Evolutionary conservation across 2,329 filamentous ascomycete species (phyloP), one percentile per base, ranked within the genome.

Genomic region (Xylariaceae sp.): DNA sequence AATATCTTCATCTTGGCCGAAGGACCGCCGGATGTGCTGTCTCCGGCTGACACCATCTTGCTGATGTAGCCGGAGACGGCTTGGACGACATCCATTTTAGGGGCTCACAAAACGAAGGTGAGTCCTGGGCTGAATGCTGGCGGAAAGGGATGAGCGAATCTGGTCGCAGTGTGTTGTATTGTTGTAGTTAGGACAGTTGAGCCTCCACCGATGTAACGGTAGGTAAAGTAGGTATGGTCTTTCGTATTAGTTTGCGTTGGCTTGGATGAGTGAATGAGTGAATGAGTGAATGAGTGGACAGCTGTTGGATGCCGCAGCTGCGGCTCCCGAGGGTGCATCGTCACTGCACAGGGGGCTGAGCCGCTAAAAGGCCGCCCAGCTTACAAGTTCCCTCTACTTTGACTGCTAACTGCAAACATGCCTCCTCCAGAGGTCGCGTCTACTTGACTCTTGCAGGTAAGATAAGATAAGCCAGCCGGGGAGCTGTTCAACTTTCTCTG

Each of bases 1-100:
- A 98, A 72, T 47, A 97, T 93, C 81, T 98, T 98, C 93, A 98
- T 98, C 73, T 96, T 97, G 32, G 87, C 79, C 17, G 87, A 83
- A 38, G 83, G 75, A 34, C 80, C 76, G 46, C 79, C 78, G 33
- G 74, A 68, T 37, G 80, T 73, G 59, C 72, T 75, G 68, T 95
- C 89, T 59, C 87, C 87, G 51, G 81, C 81, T 52, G 88, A 85
- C 64, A 97, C 83, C 81, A 98, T 95, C 78, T 90, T 95, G 64
- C 85, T 85, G 74, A 98, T 85, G 74, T 98, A 98, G 69, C 89
- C 87, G 57, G 90, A 85, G 61, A 96, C 84, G 53, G 90, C 88
- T 64, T 94, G 86, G 49, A 94, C 87, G 59, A 97, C 83, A 63
- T 98, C 93, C 93, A 98, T 98, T 55, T 52, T 72, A 65, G 54